Evolutionary conservation across 140 eudicot genomes (phyloP).

Genomic region (Senecio squalidus): DNA sequence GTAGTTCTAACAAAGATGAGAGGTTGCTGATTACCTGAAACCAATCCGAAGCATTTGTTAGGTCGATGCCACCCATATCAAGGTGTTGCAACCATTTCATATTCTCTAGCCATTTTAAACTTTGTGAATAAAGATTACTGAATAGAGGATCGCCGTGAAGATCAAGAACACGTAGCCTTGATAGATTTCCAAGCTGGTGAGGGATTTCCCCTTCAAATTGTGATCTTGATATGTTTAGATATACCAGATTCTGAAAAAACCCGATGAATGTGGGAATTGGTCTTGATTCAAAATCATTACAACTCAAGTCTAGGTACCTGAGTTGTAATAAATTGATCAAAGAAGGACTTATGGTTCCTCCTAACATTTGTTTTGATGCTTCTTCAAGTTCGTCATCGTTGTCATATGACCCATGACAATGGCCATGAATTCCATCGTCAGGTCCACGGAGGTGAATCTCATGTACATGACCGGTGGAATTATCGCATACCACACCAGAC

Average conservation of each 20-base stretch:
- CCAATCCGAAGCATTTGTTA: constrained; percentile 23
- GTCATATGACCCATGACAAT: constrained; percentile 15
- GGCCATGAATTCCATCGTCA: constrained; percentile 1
- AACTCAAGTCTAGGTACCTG: constrained; percentile 19
- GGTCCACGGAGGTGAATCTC: constrained; percentile 28
- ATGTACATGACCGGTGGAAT: constrained; percentile 12
- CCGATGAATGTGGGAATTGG: constrained; percentile 27
- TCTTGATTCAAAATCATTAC: constrained; percentile 13
- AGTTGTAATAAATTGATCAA: constrained; percentile 16
- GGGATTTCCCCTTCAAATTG: constrained; percentile 19
- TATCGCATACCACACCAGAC: constrained; percentile 27
- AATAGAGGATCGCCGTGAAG: background rate
- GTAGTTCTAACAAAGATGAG: constrained; percentile 27
- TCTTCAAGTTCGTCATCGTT: constrained; percentile 5
- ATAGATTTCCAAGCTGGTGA: constrained; percentile 26
- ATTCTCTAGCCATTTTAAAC: constrained; percentile 29
- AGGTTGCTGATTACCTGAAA: constrained; percentile 17
- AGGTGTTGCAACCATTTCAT: constrained; percentile 21
- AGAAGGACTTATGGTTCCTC: constrained; percentile 28
- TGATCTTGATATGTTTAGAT: constrained; percentile 28
- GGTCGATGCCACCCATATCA: constrained; percentile 15
- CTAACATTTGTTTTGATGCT: constrained; percentile 19
- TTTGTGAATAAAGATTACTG: constrained; percentile 4
- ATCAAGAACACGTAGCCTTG: constrained; percentile 8
- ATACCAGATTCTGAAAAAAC: constrained; percentile 12